A percentile compares a stretch with the other conserved stretches of the same genome.
Conservation (phyloP, 2,329 filamentous ascomycete species). For the Fulvia fulva region DNA sequence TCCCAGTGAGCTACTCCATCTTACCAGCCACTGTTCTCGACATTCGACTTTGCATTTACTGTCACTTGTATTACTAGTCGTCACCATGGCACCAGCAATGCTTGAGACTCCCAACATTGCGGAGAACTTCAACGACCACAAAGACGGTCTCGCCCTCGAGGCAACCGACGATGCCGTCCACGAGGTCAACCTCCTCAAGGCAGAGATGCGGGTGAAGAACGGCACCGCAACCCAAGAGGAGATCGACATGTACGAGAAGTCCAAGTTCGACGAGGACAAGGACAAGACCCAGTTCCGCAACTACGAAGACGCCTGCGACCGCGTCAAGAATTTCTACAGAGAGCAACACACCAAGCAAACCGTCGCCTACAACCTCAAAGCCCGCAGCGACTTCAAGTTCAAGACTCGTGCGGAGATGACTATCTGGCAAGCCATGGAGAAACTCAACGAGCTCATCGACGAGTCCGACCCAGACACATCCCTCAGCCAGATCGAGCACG, state of each 20-base stretch:
- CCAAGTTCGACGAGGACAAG: conserved; percentile 68
- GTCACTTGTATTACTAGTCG: neutral
- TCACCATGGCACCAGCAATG: conserved; percentile 45
- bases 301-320: conserved; percentile 77
- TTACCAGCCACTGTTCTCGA: neutral
- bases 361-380: conserved; percentile 77
- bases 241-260: conserved; percentile 52
- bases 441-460: conserved; percentile 85
- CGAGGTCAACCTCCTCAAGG: conserved; percentile 58
- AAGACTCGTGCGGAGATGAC: conserved; percentile 71
- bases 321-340: conserved; percentile 81
- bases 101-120: conserved; percentile 40
- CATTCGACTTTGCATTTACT: neutral
- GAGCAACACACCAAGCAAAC: conserved; percentile 70
- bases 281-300: conserved; percentile 78
- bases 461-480: conserved; percentile 87
- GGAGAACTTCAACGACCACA: conserved; percentile 46
- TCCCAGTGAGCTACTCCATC: neutral
- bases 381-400: conserved; percentile 66
- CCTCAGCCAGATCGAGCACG: conserved; percentile 83
- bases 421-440: conserved; percentile 89
- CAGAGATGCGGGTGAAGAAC: conserved; percentile 48
- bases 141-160: conserved; percentile 56
- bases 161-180: conserved; percentile 58
- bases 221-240: conserved; percentile 43